Evolutionary conservation across 495 filamentous ascomycete genomes (phyloP).

Genomic region (Tuber borchii): DNA sequence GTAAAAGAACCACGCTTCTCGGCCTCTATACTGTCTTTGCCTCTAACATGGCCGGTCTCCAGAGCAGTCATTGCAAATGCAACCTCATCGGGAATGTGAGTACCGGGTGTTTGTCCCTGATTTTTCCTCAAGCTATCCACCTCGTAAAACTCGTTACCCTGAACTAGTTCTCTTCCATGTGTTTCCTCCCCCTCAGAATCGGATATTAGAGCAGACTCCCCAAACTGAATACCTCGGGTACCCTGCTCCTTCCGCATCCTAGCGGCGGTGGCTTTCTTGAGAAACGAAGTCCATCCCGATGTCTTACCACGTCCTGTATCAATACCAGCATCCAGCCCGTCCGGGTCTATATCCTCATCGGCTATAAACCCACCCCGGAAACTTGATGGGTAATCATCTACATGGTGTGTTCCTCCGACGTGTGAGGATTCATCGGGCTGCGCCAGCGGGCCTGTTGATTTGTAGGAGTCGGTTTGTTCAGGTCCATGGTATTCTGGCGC

Average conservation of each 20-base stretch:
- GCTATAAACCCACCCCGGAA: constrained; percentile 16
- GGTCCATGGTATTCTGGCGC: constrained; percentile 12
- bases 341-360: constrained; percentile 12
- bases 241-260: constrained; percentile 39
- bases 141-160: constrained; percentile 12
- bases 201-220: constrained; percentile 29
- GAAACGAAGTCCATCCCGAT: constrained; percentile 40
- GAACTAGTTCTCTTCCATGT: constrained; percentile 3
- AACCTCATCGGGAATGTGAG: constrained; percentile 35
- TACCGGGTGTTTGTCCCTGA: constrained; percentile 37
- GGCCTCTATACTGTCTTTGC: constrained; percentile 33
- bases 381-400: constrained; percentile 17
- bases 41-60: constrained; percentile 32
- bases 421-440: constrained; percentile 15
- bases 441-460: constrained; percentile 16
- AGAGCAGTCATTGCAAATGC: constrained; percentile 40
- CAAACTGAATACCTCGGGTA: constrained; percentile 23
- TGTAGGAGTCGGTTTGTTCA: constrained; percentile 17
- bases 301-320: constrained; percentile 29
- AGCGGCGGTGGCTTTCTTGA: constrained; percentile 39
- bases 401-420: not conserved
- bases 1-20: constrained; percentile 33
- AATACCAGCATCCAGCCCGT: not conserved
- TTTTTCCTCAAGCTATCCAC: constrained; percentile 29
- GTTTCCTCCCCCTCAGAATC: constrained; percentile 37